phyloP scores from a whole-genome alignment of 129 eudicot species.

The Centrapalus pauciflorus region DNA sequence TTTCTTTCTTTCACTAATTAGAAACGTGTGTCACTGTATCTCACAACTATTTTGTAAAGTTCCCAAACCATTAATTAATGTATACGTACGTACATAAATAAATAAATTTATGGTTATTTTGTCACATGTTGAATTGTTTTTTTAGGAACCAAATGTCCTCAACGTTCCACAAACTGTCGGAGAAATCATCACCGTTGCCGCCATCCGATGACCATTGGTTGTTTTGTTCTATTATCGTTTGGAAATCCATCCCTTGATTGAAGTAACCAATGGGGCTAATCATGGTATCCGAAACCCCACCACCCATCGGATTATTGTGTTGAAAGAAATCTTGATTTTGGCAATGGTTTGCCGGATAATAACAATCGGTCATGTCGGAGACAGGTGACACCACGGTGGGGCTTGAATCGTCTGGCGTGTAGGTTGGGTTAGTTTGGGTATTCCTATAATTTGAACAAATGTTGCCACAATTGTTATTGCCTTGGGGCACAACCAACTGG shows the following conservation, averaged over 20 bases:
- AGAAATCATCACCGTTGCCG: slow-evolving; percentile 35
- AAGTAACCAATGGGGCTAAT: slow-evolving; percentile 58
- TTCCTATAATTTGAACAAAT: slow-evolving; percentile 19
- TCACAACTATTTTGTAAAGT: slow-evolving; percentile 25
- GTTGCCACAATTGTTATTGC: slow-evolving; percentile 20
- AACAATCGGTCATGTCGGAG: slow-evolving; percentile 71
- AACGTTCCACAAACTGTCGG: slow-evolving; percentile 65
- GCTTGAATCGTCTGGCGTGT: slow-evolving; percentile 72
- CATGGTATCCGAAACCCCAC: slow-evolving; percentile 37
- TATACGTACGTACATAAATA: slow-evolving; percentile 18
- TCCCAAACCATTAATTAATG: slow-evolving; percentile 26
- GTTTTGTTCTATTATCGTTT: slow-evolving; percentile 36
- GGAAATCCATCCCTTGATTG: slow-evolving; percentile 45
- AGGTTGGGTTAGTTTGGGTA: slow-evolving; percentile 28
- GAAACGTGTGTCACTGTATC: slow-evolving; percentile 38
- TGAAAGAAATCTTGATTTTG: slow-evolving; percentile 34
- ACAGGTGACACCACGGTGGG: slow-evolving; percentile 57
- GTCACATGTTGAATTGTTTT: slow-evolving; percentile 65
- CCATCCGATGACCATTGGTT: slow-evolving; percentile 51
- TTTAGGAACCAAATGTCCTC: slow-evolving; percentile 71
- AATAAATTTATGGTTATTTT: slow-evolving; percentile 1
- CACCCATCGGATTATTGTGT: slow-evolving; percentile 21
- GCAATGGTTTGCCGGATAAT: slow-evolving; percentile 33
- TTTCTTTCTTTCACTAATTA: slow-evolving; percentile 27
- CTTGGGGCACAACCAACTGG: slow-evolving; percentile 39